phyloP scores from a whole-genome alignment of 2,329 filamentous ascomycete genomes.

The Cordyceps pruinosa region DNA sequence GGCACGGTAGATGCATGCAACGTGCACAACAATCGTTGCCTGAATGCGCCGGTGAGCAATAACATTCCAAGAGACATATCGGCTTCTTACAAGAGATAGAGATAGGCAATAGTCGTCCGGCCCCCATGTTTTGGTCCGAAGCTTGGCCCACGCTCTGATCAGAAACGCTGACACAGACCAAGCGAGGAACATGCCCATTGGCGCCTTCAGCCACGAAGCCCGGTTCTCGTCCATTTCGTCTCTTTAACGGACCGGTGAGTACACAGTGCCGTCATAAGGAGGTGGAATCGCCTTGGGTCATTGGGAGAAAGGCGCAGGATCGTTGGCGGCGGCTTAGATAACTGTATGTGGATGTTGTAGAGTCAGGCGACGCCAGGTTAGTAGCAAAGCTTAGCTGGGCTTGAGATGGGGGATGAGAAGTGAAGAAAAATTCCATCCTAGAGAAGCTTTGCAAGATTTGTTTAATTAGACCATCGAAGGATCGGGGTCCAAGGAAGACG shows the following conservation, averaged over 20 bases:
- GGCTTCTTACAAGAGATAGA: conserved; percentile 9
- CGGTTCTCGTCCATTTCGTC: conserved; percentile 10
- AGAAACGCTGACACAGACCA: conserved; percentile 13
- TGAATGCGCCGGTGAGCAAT: background rate
- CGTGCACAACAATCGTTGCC: background rate
- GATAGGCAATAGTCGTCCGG: conserved; percentile 12
- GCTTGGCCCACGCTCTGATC: conserved; percentile 14
- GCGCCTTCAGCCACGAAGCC: conserved; percentile 12
- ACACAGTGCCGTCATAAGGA: background rate
- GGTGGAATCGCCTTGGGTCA: background rate
- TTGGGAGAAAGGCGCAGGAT: background rate
- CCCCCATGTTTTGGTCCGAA: conserved; percentile 14
- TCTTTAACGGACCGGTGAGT: background rate
- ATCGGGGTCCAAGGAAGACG: background rate
- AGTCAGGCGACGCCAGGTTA: background rate
- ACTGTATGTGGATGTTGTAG: background rate
- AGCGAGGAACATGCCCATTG: conserved; percentile 14
- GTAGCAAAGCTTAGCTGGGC: background rate
- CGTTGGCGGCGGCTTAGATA: background rate
- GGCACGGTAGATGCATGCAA: background rate
- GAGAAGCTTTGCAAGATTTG: too few species aligned
- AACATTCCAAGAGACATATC: too few species aligned
- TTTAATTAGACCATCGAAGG: background rate
- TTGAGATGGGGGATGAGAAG: too few species aligned
- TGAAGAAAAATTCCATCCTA: too few species aligned